Evolutionary conservation across 805 yeast species (phyloP).

Genomic region (Candida fluviatilis): DNA sequence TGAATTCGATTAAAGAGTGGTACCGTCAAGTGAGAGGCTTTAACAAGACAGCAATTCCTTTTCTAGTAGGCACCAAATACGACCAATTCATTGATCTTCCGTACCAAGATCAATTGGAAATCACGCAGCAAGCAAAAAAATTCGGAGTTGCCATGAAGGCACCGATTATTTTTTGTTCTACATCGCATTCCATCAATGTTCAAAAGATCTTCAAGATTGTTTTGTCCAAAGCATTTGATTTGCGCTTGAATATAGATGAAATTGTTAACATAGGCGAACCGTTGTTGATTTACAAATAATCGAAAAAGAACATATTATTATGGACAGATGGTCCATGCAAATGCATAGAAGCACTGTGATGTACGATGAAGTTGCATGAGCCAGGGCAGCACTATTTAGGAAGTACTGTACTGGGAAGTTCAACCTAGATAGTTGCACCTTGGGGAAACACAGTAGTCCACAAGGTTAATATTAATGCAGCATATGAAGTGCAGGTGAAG

Average conservation of each 20-base stretch:
- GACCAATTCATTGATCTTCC: conserved; percentile 80
- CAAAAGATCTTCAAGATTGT: conserved; percentile 92
- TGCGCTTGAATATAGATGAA: conserved; percentile 79
- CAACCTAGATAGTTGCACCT: too few relatives aligned
- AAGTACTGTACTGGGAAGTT: too few relatives aligned
- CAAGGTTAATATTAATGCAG: too few relatives aligned
- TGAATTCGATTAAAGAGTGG: conserved; percentile 92
- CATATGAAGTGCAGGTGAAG: too few relatives aligned
- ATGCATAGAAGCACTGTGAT: too few relatives aligned
- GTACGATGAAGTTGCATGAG: too few relatives aligned
- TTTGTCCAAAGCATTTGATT: conserved; percentile 84
- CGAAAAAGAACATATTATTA: neutral
- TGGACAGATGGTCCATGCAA: too few relatives aligned
- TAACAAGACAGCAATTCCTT: conserved; percentile 86
- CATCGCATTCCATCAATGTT: conserved; percentile 86
- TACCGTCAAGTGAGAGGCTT: conserved; percentile 86
- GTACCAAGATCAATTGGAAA: conserved; percentile 74
- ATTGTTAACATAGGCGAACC: conserved; percentile 90
- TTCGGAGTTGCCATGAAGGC: conserved; percentile 91
- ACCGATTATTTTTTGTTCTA: conserved; percentile 80
- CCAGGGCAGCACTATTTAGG: too few relatives aligned
- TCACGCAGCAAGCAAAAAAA: conserved; percentile 76
- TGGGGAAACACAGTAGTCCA: too few relatives aligned
- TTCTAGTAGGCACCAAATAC: conserved; percentile 89
- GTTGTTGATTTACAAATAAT: conserved; percentile 57